Evolutionary conservation across 176 grass and related monocot species (phyloP), one percentile per base, ranked within the genome.

Genomic region (Eragrostis nindensis): DNA sequence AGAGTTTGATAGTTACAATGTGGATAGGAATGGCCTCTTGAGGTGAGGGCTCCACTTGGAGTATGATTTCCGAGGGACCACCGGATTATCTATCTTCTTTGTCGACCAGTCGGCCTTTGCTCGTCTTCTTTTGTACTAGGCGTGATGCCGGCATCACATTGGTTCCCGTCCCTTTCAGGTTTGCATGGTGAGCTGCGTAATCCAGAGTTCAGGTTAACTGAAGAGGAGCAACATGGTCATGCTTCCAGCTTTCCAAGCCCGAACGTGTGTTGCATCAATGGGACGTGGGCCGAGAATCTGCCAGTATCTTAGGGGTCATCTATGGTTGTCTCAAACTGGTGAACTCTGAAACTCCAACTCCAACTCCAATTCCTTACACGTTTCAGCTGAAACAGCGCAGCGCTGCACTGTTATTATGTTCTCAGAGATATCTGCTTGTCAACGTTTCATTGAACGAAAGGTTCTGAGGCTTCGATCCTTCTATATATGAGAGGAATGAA

Each of bases 41-140:
- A n/a, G n/a, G n/a, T n/a, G n/a, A 71, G 74, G 57, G 60, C 41
- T 79, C 68, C 75, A 79, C 53, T 73, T 49, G 39, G 12, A 78
- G 78, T 40, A 15, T 13, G 43, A 75, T 74, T 16, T 45, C 65
- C 52, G 53, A 52, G 80, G 86, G 86, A 84, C 75, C 65, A 77
- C 74, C 32, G 53, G 44, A 21, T 61, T 30, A 39, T n/a, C n/a
- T n/a, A n/a, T 44, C 42, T 1, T 10, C 12, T 6, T 55, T 54
- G 48, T 62, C 79, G 79, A 32, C 85, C 25, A 36, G 64, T 62
- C 52, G 65, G 13, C 40, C 27, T 38, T 66, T 46, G 61, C 41
- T 16, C 40, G 18, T 69, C 30, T 73, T 57, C 29, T 39, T 61
- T 80, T n/a, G n/a, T n/a, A n/a, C 48, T 24, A 11, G 62, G 21